These are phyloP conservation scores for Kazachstania sp. DNA, from an alignment of 1,139 yeast genomes.

Conservation along the genomic window DNA sequence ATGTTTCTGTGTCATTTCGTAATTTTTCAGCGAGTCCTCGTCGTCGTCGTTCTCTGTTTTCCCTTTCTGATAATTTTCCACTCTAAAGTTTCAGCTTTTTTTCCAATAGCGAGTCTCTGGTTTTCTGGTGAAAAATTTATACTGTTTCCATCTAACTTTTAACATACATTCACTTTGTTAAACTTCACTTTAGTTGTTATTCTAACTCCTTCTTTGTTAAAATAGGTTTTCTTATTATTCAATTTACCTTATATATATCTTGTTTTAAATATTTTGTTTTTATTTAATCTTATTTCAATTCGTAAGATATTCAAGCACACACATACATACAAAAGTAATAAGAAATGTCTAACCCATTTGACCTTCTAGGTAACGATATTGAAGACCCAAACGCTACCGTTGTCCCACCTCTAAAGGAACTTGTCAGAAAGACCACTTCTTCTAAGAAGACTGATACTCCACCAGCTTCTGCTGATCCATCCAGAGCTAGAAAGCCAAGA, in stretches of 20 bases:
- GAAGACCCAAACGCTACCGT: conserved; percentile 52
- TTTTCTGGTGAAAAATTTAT: too few relatives aligned
- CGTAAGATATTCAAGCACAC: neutral
- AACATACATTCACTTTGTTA: too few relatives aligned
- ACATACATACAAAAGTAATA: conserved; percentile 4
- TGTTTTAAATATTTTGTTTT: neutral
- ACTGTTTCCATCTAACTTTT: too few relatives aligned
- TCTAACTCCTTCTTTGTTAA: neutral
- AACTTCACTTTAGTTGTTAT: too few relatives aligned
- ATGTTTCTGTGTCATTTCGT: too few relatives aligned
- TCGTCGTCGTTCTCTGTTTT: neutral
- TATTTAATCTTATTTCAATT: neutral
- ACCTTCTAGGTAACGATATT: conserved; percentile 66
- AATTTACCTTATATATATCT: neutral
- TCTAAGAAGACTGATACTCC: conserved; percentile 84
- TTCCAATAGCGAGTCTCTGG: too few relatives aligned
- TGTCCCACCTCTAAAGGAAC: conserved; percentile 53
- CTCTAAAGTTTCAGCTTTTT: neutral
- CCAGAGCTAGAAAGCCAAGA: conserved; percentile 69
- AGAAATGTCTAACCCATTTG: conserved; percentile 40
- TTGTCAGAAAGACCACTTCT: conserved; percentile 75
- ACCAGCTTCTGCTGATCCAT: conserved; percentile 74
- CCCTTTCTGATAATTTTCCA: neutral
- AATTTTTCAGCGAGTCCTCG: too few relatives aligned
- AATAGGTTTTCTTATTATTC: neutral